Conservation (phyloP, 2,329 filamentous ascomycete species). For the Calonectria naviculata region DNA sequence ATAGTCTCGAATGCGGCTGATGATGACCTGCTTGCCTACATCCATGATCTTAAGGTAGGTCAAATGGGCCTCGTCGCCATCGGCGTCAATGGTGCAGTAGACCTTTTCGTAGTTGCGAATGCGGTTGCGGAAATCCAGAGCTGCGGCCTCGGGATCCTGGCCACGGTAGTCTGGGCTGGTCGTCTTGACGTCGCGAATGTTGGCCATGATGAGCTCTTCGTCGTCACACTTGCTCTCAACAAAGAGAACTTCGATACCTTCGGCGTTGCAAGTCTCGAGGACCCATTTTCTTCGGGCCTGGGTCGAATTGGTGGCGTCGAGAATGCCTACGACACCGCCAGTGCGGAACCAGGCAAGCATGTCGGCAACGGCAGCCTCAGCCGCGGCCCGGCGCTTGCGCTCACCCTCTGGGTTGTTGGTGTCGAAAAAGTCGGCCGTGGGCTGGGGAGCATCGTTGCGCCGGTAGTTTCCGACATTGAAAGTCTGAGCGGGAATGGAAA, state of each 20-base stretch:
- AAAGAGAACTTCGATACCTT: slow-evolving; percentile 90
- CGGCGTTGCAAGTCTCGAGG: slow-evolving; percentile 77
- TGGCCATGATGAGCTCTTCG: slow-evolving; percentile 96
- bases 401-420: slow-evolving; percentile 91
- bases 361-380: slow-evolving; percentile 90
- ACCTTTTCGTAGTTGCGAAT: slow-evolving; percentile 98
- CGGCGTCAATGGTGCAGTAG: slow-evolving; percentile 90
- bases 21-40: slow-evolving; percentile 94
- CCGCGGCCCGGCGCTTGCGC: slow-evolving; percentile 85
- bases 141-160: slow-evolving; percentile 92
- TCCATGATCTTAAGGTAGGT: slow-evolving; percentile 99
- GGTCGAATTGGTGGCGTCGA: slow-evolving; percentile 97
- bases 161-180: slow-evolving; percentile 95
- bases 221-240: slow-evolving; percentile 98
- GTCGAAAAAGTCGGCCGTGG: slow-evolving; percentile 95
- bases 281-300: slow-evolving; percentile 93
- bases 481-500: slow-evolving; percentile 91
- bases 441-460: slow-evolving; percentile 88
- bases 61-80: slow-evolving; percentile 81
- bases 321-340: slow-evolving; percentile 87
- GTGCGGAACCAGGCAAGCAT: slow-evolving; percentile 93
- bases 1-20: slow-evolving; percentile 98
- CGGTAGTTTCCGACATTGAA: slow-evolving; percentile 99
- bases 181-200: slow-evolving; percentile 97
- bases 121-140: slow-evolving; percentile 90